phyloP scores from a whole-genome alignment of 2,329 filamentous ascomycete genomes.

The Ophiostoma himal-ulmi region DNA sequence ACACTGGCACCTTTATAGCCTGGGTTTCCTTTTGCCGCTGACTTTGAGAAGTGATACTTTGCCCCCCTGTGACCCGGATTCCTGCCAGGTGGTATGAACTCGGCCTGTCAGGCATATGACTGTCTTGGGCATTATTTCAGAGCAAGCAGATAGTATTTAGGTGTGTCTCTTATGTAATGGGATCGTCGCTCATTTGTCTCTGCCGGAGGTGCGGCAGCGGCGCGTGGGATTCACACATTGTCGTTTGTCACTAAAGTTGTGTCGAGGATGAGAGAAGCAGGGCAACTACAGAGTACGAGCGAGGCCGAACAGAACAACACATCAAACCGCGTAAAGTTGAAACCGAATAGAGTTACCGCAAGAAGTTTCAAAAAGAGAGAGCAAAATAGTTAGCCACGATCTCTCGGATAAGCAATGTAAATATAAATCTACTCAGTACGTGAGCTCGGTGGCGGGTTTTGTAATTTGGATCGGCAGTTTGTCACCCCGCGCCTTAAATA shows the following conservation, averaged over 20 bases:
- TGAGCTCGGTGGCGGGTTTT: neutral
- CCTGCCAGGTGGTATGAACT: neutral
- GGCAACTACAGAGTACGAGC: no score
- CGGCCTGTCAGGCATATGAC: neutral
- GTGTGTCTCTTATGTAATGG: neutral
- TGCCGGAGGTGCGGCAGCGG: neutral
- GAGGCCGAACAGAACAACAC: no score
- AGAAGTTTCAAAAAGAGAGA: no score
- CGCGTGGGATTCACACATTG: neutral
- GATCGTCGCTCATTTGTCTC: neutral
- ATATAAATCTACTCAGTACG: neutral
- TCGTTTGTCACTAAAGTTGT: neutral
- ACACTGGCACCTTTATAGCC: neutral
- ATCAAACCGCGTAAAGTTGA: no score
- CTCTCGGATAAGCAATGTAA: no score
- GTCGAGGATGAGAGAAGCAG: no score
- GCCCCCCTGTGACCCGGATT: neutral
- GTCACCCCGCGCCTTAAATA: neutral
- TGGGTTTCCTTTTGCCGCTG: neutral
- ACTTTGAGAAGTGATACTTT: neutral
- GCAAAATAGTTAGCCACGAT: no score
- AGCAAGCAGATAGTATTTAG: neutral
- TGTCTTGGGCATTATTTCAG: neutral
- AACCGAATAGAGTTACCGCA: no score
- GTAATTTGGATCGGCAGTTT: conserved; percentile 1